Percentiles rank a stretch among this genome's conserved stretches.
Evolutionary conservation across 225 moss, liverwort and hornwort species (phyloP).

Genomic region (Climacium dendroides): DNA sequence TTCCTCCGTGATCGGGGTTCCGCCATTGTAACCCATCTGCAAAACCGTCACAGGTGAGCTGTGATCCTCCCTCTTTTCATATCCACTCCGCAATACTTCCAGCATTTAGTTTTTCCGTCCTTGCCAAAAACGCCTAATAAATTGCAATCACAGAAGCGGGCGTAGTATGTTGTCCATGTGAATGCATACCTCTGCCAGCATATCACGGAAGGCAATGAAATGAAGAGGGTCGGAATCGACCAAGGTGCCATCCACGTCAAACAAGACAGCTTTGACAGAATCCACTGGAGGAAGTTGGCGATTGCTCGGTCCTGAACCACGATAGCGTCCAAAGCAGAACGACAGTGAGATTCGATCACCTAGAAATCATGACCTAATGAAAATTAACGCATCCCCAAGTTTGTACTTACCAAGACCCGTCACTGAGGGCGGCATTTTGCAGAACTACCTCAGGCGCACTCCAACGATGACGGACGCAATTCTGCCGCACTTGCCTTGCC

Average conservation of each 20-base stretch:
- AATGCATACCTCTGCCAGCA: constrained; percentile 51
- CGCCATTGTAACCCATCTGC: constrained; percentile 68
- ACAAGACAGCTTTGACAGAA: constrained; percentile 52
- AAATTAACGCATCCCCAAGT: neutral
- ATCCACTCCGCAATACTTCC: neutral
- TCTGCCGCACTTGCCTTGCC: neutral
- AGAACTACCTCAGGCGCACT: neutral
- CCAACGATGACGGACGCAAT: neutral
- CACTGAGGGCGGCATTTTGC: neutral
- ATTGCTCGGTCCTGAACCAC: constrained; percentile 18
- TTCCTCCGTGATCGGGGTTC: constrained; percentile 59
- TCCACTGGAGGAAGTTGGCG: constrained; percentile 47
- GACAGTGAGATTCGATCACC: neutral
- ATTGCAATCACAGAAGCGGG: neutral
- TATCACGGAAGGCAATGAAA: constrained; percentile 56
- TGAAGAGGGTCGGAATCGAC: constrained; percentile 69
- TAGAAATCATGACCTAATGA: neutral
- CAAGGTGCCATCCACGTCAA: constrained; percentile 93
- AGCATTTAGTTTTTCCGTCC: neutral
- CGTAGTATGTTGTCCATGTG: neutral
- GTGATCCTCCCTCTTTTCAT: neutral
- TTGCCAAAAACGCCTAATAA: neutral
- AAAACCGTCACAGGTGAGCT: neutral
- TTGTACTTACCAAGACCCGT: constrained; percentile 9
- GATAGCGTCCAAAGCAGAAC: neutral